Base-by-base conservation (phyloP, 306 rosid species). In the Cicer arietinum region DNA sequence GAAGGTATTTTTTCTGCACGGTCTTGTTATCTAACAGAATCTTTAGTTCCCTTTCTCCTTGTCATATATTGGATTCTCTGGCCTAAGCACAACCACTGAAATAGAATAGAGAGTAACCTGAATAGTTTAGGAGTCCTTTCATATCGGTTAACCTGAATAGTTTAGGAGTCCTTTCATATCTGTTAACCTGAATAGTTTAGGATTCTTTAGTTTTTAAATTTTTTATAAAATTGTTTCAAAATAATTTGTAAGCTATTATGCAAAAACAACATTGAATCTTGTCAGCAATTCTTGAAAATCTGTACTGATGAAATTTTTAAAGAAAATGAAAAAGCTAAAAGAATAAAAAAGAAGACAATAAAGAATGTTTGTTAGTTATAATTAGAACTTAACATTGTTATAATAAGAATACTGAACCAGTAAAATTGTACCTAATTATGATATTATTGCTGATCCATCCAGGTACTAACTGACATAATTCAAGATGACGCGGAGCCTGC, bases 381-480 rank as follows among this genome's bases (percentile, higher is more conserved):
- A n/a, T 51, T 51, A n/a, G 57, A 14, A 22, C 14, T 6, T n/a
- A 14, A 8, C 14, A 14, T 7, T 30, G 37, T 30, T 6, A 30
- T 30, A 3, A 30, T 30, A 30, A 30, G 6, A 30, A 30, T 30
- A 30, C 37, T 4, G 5, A 14, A n/a, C 57, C 17, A 8, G 20
- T 51, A 51, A 14, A 51, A 14, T 2, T 14, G 9, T 51, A 14
- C 10, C 4, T 51, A 51, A 60, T 7, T n/a, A 37, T 13, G 67
- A 53, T 35, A 46, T 12, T 35, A 46, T 12, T 77, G 39, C 18
- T 45, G 17, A 60, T 74, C 22, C 50, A 65, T 68, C 14, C 83
- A 94, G 98, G 92, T 78, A 41, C 69, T 89, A 78, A 82, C 35
- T 77, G 98, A 90, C 73, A 76, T 91, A 10, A 90, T 94, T 83